A percentile compares a stretch with the other conserved stretches of the same genome.
Evolutionary conservation across 768 basidiomycete species (phyloP).

Genomic region (Serendipita indica): DNA sequence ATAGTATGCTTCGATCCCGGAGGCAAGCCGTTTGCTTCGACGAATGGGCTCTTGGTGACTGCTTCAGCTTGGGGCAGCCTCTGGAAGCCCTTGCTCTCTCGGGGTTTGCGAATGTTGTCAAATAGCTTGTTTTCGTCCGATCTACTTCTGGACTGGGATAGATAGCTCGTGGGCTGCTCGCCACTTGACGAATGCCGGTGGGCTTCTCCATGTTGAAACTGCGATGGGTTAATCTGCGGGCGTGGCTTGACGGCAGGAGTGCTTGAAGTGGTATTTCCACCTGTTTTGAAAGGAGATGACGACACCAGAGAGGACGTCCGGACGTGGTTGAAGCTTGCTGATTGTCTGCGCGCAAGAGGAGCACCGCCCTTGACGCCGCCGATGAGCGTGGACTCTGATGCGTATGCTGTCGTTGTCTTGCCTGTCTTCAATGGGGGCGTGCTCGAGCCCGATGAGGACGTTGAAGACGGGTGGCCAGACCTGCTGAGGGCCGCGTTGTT

Average conservation of each 20-base stretch:
- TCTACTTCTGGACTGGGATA: neutral
- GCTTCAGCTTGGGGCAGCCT: constrained; percentile 60
- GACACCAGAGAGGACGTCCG: constrained; percentile 65
- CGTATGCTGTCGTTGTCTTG: constrained; percentile 3
- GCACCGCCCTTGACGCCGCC: constrained; percentile 5
- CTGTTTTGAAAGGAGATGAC: constrained; percentile 64
- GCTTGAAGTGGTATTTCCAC: neutral
- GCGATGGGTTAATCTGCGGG: constrained; percentile 26
- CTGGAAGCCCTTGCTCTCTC: constrained; percentile 61
- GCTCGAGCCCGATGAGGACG: neutral
- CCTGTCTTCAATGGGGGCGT: neutral
- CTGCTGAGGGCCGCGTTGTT: neutral
- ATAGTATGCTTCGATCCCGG: neutral
- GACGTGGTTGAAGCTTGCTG: constrained; percentile 67
- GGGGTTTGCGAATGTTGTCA: constrained; percentile 36
- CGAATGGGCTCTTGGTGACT: constrained; percentile 73
- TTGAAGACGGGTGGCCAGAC: neutral
- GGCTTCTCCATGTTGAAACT: neutral
- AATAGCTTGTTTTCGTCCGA: constrained; percentile 29
- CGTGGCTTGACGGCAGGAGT: constrained; percentile 15
- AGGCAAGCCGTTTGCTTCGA: constrained; percentile 15
- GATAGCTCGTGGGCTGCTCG: neutral
- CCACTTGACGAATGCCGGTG: constrained; percentile 6
- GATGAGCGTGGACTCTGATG: neutral
- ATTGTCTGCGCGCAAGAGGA: constrained; percentile 46